These are phyloP conservation scores for Garcia nutans DNA, from an alignment of 345 rosid species.

Conservation along the genomic window DNA sequence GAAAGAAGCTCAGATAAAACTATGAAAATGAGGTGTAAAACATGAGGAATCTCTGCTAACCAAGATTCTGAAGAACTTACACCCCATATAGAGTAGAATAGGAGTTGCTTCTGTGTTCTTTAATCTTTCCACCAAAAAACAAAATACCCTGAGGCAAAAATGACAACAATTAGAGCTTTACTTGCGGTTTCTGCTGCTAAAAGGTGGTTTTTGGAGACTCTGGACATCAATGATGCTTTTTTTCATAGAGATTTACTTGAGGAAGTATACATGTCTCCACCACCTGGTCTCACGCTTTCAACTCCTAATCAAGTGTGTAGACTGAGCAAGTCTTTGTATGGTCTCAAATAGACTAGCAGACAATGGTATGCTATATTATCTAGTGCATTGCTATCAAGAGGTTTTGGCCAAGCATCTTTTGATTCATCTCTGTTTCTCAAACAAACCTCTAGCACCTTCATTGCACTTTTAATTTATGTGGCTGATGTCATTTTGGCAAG, in stretches of 20 bases:
- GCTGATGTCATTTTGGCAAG: too few species aligned
- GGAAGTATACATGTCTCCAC: not conserved
- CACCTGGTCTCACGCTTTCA: not conserved
- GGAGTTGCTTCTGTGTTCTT: too few species aligned
- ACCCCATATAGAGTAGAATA: too few species aligned
- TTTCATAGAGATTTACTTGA: not conserved
- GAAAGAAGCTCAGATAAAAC: too few species aligned
- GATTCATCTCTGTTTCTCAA: not conserved
- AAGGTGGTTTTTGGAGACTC: not conserved
- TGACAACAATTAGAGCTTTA: not conserved
- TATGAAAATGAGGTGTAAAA: too few species aligned
- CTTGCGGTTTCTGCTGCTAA: not conserved
- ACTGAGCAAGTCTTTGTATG: not conserved
- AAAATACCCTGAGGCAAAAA: not conserved
- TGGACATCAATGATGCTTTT: not conserved
- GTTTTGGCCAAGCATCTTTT: not conserved
- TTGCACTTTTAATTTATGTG: too few species aligned
- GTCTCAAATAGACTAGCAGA: not conserved
- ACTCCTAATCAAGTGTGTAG: not conserved
- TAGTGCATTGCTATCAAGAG: not conserved
- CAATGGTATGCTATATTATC: not conserved
- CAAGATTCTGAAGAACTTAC: too few species aligned
- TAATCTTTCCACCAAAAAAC: too few species aligned
- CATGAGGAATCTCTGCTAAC: too few species aligned
- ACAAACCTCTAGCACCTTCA: too few species aligned